Conservation (phyloP, 2,329 filamentous ascomycete genomes). For the Amauroascus verrucosus region DNA sequence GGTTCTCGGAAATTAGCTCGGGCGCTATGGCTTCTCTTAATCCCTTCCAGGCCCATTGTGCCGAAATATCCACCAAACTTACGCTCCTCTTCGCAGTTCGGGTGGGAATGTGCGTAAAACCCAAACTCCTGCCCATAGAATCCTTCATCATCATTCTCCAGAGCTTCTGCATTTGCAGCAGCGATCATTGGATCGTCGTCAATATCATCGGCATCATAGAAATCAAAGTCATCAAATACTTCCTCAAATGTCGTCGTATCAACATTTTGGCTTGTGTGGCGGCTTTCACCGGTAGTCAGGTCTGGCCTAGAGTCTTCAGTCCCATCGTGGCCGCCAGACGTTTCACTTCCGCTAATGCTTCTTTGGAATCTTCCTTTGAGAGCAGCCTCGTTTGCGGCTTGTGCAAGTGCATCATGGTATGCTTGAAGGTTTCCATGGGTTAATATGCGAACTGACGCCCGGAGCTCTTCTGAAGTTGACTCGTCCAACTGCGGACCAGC, state of each 20-base stretch:
- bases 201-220: conserved; percentile 55
- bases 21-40: conserved; percentile 60
- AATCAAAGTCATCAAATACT: conserved; percentile 37
- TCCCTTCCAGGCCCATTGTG: conserved; percentile 53
- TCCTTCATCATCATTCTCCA: conserved; percentile 84
- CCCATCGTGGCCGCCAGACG: conserved; percentile 27
- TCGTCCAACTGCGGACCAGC: background rate
- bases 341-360: conserved; percentile 41
- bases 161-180: conserved; percentile 83
- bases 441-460: conserved; percentile 14
- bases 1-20: conserved; percentile 69
- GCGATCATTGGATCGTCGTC: conserved; percentile 89
- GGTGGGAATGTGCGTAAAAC: conserved; percentile 62
- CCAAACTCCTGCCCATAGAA: conserved; percentile 96
- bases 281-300: conserved; percentile 42
- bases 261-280: conserved; percentile 37
- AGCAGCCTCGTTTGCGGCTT: conserved; percentile 67
- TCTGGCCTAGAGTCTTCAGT: conserved; percentile 35
- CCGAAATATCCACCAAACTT: conserved; percentile 85
- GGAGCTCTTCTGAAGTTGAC: background rate
- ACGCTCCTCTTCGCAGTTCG: conserved; percentile 47
- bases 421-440: conserved; percentile 46
- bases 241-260: conserved; percentile 32
- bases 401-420: conserved; percentile 75
- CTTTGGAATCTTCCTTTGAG: conserved; percentile 65